These are phyloP conservation scores for Blastomyces silverae DNA, from an alignment of 2,329 filamentous ascomycete genomes.

Conservation along the genomic window DNA sequence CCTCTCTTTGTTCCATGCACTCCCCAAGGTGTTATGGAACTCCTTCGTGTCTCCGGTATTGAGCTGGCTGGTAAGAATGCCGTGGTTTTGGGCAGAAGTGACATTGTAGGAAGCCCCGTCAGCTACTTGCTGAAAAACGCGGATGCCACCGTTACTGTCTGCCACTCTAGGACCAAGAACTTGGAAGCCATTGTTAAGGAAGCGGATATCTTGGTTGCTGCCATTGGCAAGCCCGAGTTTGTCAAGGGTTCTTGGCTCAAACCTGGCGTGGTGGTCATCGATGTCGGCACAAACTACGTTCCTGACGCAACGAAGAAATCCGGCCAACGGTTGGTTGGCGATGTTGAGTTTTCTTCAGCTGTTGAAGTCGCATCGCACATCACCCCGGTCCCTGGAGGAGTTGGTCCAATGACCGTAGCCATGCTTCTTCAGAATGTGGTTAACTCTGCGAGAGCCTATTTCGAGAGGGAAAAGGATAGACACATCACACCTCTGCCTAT, in stretches of 20 bases:
- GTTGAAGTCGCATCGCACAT: slow-evolving; percentile 82
- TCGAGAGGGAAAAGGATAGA: slow-evolving; percentile 73
- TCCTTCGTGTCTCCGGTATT: slow-evolving; percentile 76
- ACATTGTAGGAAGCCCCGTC: slow-evolving; percentile 95
- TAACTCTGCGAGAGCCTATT: slow-evolving; percentile 71
- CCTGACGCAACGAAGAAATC: slow-evolving; percentile 85
- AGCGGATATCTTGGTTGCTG: slow-evolving; percentile 85
- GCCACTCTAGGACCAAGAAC: slow-evolving; percentile 79
- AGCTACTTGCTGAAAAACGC: slow-evolving; percentile 94
- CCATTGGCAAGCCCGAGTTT: slow-evolving; percentile 79
- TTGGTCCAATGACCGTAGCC: slow-evolving; percentile 97
- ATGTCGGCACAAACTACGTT: slow-evolving; percentile 96
- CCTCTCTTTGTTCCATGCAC: slow-evolving; percentile 93
- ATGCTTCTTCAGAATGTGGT: slow-evolving; percentile 97
- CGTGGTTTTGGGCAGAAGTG: slow-evolving; percentile 87
- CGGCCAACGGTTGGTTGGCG: slow-evolving; percentile 83
- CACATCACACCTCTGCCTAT: slow-evolving; percentile 76
- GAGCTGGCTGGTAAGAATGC: slow-evolving; percentile 84
- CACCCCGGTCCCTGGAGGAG: slow-evolving; percentile 91
- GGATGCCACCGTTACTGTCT: slow-evolving; percentile 92
- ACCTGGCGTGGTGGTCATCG: slow-evolving; percentile 88
- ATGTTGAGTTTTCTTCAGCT: slow-evolving; percentile 86
- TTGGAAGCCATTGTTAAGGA: slow-evolving; percentile 67
- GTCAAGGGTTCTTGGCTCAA: slow-evolving; percentile 96
- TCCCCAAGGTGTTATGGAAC: slow-evolving; percentile 91